Percentiles rank a stretch among this genome's conserved stretches.
phyloP scores from a whole-genome alignment of 352 stramenopile genomes.

The Pythium sp. region DNA sequence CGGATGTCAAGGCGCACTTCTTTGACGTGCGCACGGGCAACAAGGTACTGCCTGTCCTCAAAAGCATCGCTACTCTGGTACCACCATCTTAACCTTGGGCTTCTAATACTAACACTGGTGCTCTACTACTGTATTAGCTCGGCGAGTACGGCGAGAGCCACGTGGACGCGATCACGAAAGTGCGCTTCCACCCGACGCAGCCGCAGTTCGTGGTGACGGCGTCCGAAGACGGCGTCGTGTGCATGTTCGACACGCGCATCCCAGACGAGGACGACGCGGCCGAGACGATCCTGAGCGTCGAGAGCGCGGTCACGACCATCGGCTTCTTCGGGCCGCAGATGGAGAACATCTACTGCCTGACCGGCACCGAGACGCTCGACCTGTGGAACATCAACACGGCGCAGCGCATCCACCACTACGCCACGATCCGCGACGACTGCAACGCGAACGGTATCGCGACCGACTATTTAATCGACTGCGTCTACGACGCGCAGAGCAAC shows the following conservation, averaged over 20 bases:
- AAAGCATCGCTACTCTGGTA: too few relatives aligned
- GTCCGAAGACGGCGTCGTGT: conserved; percentile 90
- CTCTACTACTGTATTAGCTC: conserved; percentile 27
- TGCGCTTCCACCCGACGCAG: conserved; percentile 83
- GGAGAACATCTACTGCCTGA: conserved; percentile 86
- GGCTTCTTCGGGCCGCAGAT: conserved; percentile 83
- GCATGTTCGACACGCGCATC: conserved; percentile 86
- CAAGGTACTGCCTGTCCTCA: conserved; percentile 19
- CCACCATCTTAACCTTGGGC: neutral
- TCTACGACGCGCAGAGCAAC: conserved; percentile 70
- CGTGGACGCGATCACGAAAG: conserved; percentile 85
- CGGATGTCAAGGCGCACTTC: conserved; percentile 77
- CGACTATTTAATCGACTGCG: conserved; percentile 87
- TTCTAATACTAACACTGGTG: neutral
- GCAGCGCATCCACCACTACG: conserved; percentile 78
- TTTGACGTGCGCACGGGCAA: conserved; percentile 71
- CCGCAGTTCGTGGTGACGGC: conserved; percentile 81
- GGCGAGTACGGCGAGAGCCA: conserved; percentile 88
- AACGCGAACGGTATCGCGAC: conserved; percentile 58
- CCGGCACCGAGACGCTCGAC: conserved; percentile 86
- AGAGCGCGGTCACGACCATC: conserved; percentile 85
- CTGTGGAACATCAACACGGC: conserved; percentile 89
- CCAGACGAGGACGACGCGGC: conserved; percentile 85
- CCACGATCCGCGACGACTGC: conserved; percentile 71
- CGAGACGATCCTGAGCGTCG: conserved; percentile 88